Base-by-base conservation (phyloP, 257 asterid genomes). In the Capsicum baccatum region DNA sequence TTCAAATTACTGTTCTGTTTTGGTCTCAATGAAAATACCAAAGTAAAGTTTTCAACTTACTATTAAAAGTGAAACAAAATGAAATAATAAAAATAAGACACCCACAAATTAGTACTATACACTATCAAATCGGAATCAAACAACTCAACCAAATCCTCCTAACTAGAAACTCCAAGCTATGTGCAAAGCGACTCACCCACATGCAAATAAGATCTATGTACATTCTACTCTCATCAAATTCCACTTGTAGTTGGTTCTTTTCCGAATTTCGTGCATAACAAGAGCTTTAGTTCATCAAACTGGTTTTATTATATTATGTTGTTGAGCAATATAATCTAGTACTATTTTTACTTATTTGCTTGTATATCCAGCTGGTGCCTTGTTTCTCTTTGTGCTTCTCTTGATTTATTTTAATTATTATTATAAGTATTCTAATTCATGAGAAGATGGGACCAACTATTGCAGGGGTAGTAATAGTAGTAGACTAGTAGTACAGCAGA, bases 21-120 rank as follows among this genome's bases (percentile, higher is more conserved):
- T 26, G 26, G 26, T 26, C 26, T 26, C 26, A 26, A 12, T 8
- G 47, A 67, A 78, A 83, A 48, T 79, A 63, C 57, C 68, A 83
- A 59, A 79, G 5, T 68, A 54, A 83, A 14, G 83, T 68, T 83
- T 67, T 83, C 87, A 76, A 83, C 73, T 37, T 86, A 79, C 79
- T n/a, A 42, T 56, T 73, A 3, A 62, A 9, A 11, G 0, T 5
- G 6, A 6, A 5, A 8, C 1, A 26, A 26, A 26, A 26, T 26
- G 33, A 26, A 26, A 26, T 26, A 26, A 26, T 26, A 26, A 1
- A 26, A 26, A 26, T 26, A 26, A 26, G 1, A 26, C 33, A 26
- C 1, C 33, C 33, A 1, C 33, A 26, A 26, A 26, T 26, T 26
- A 26, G 33, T 26, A 26, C 33, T 26, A 26, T 26, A 26, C 33